phyloP scores from a whole-genome alignment of 129 eudicot genomes.

The Lactuca saligna region DNA sequence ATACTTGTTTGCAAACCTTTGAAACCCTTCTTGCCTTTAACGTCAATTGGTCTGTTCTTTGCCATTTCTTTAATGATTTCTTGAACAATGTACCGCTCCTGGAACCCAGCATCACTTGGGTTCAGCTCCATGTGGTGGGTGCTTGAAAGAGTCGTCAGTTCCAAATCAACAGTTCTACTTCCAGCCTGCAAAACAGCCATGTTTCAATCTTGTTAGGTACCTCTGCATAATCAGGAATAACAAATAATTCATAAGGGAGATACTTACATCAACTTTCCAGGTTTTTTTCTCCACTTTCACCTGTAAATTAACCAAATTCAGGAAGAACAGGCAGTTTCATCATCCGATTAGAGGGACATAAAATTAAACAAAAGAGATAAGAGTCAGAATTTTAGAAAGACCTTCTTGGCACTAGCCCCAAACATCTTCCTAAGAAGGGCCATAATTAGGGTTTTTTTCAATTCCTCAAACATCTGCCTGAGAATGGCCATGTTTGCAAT shows the following conservation, averaged over 20 bases:
- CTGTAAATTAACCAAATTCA: constrained; percentile 46
- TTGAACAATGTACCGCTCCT: constrained; percentile 91
- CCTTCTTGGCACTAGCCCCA: constrained; percentile 95
- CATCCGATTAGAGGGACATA: neutral
- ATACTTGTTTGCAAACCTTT: constrained; percentile 53
- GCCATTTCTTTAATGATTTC: constrained; percentile 99
- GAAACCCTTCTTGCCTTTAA: constrained; percentile 86
- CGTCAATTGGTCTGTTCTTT: constrained; percentile 83
- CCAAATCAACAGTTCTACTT: constrained; percentile 75
- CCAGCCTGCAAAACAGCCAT: constrained; percentile 63
- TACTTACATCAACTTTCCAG: constrained; percentile 92
- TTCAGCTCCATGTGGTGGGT: constrained; percentile 88
- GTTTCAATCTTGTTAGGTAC: neutral
- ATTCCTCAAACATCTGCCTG: too few relatives aligned
- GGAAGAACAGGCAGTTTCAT: neutral
- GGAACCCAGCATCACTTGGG: constrained; percentile 97
- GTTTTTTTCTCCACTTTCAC: constrained; percentile 86
- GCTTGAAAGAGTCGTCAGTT: constrained; percentile 85
- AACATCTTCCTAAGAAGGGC: constrained; percentile 93
- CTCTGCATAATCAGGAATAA: neutral
- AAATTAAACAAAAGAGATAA: neutral
- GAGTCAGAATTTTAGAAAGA: neutral
- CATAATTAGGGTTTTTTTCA: constrained; percentile 97
- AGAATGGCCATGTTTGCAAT: too few relatives aligned
- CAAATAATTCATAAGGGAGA: neutral